Conservation (phyloP, 768 basidiomycete species). For the Fomitopsis serialis region DNA sequence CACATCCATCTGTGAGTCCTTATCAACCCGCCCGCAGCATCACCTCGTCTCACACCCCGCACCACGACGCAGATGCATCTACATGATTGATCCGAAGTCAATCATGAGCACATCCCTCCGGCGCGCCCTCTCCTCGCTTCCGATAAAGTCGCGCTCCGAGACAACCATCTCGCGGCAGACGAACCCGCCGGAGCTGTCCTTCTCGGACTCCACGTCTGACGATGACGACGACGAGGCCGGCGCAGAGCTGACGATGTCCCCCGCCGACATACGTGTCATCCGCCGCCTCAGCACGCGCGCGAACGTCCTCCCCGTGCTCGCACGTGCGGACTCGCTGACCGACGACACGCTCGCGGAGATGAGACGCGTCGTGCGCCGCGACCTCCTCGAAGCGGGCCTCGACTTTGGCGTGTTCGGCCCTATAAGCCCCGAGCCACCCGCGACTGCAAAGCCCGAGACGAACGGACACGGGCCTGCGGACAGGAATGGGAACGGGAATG, state of each 20-base stretch:
- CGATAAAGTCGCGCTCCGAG: slow-evolving; percentile 59
- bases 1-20: slow-evolving; percentile 78
- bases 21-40: background rate
- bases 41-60: slow-evolving; percentile 6
- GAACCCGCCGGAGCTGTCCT: slow-evolving; percentile 42
- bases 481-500: background rate
- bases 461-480: no score
- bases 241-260: slow-evolving; percentile 59
- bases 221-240: slow-evolving; percentile 47
- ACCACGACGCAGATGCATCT: slow-evolving; percentile 57
- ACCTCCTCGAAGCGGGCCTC: slow-evolving; percentile 59
- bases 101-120: slow-evolving; percentile 53
- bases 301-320: slow-evolving; percentile 80
- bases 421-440: slow-evolving; percentile 25
- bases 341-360: slow-evolving; percentile 67
- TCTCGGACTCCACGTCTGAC: slow-evolving; percentile 40
- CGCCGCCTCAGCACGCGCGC: slow-evolving; percentile 65
- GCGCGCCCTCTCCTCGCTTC: slow-evolving; percentile 42
- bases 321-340: slow-evolving; percentile 77
- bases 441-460: slow-evolving; percentile 12
- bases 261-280: slow-evolving; percentile 75
- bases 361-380: slow-evolving; percentile 68
- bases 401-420: slow-evolving; percentile 75
- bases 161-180: slow-evolving; percentile 48
- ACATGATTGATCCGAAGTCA: slow-evolving; percentile 76